Conservation (phyloP, 2,329 filamentous ascomycete species). For the Ophiostoma sp. region DNA sequence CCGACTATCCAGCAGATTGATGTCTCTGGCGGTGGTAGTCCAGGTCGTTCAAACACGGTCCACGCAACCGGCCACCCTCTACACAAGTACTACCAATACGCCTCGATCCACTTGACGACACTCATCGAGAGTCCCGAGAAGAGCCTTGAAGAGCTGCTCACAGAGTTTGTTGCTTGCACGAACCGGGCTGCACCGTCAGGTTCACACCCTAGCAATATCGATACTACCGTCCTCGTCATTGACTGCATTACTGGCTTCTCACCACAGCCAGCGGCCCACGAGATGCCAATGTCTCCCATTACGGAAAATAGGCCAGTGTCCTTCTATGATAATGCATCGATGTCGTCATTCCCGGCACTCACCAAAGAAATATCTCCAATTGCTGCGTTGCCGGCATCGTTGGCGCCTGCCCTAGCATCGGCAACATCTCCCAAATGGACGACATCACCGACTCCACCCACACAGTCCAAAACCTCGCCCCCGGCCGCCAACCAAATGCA, state of each 20-base stretch:
- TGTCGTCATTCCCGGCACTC: conserved; percentile 24
- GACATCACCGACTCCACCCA: background rate
- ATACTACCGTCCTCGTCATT: conserved; percentile 49
- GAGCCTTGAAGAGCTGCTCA: conserved; percentile 45
- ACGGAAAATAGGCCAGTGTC: conserved; percentile 35
- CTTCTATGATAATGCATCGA: conserved; percentile 23
- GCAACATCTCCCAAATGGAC: background rate
- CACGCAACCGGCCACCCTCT: conserved; percentile 54
- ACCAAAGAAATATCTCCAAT: conserved; percentile 27
- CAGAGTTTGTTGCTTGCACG: conserved; percentile 31
- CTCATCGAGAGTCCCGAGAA: conserved; percentile 45
- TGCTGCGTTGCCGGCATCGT: conserved; percentile 11
- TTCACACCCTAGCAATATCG: conserved; percentile 25
- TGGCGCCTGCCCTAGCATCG: background rate
- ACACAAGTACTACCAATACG: conserved; percentile 58
- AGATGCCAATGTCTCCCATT: conserved; percentile 47
- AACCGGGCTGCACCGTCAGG: conserved; percentile 33
- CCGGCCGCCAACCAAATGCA: conserved; percentile 42
- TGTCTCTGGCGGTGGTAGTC: conserved; percentile 37
- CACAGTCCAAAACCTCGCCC: background rate
- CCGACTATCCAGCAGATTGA: conserved; percentile 55
- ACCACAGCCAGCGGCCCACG: conserved; percentile 39
- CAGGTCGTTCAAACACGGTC: conserved; percentile 40
- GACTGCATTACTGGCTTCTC: conserved; percentile 56
- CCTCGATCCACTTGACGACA: conserved; percentile 53